phyloP scores from a whole-genome alignment of 1,139 yeast species.

The Magnusiomyces fungicola region DNA sequence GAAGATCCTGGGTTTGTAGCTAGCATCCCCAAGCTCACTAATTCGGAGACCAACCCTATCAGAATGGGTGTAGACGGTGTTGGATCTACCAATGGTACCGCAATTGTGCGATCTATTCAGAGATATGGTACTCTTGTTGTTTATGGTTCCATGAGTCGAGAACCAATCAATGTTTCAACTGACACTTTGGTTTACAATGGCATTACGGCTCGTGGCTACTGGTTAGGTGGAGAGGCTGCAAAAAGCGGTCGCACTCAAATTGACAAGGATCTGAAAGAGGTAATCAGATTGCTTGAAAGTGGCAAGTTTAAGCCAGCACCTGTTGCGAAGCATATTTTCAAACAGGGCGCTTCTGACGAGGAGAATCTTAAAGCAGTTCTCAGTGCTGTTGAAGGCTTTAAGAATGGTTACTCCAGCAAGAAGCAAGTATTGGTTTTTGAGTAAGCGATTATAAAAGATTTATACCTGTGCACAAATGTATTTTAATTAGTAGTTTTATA shows the following conservation, averaged over 20 bases:
- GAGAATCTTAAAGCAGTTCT: slow-evolving; percentile 46
- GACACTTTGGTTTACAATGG: slow-evolving; percentile 85
- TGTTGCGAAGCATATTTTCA: slow-evolving; percentile 42
- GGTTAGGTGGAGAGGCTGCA: slow-evolving; percentile 65
- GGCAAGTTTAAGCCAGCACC: slow-evolving; percentile 59
- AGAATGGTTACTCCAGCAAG: slow-evolving; percentile 35
- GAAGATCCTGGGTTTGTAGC: slow-evolving; percentile 55
- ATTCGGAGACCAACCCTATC: slow-evolving; percentile 59
- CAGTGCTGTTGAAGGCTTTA: slow-evolving; percentile 45
- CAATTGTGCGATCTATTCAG: slow-evolving; percentile 34
- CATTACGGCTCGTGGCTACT: slow-evolving; percentile 78
- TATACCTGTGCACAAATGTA: too few species aligned
- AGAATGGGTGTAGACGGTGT: slow-evolving; percentile 85
- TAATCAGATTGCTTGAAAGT: slow-evolving; percentile 41
- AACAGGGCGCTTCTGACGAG: slow-evolving; percentile 38
- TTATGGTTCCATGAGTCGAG: slow-evolving; percentile 96
- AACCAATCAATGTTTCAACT: slow-evolving; percentile 86
- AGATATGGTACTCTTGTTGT: slow-evolving; percentile 72
- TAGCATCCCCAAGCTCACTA: slow-evolving; percentile 26
- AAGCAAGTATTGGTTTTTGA: slow-evolving; percentile 35
- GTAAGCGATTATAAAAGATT: too few species aligned
- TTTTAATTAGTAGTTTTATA: too few species aligned
- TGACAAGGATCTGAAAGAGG: too few species aligned
- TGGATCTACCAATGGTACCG: slow-evolving; percentile 53
- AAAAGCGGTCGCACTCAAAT: too few species aligned